Conservation (phyloP, 345 rosid species). For the Ceriops zippeliana region DNA sequence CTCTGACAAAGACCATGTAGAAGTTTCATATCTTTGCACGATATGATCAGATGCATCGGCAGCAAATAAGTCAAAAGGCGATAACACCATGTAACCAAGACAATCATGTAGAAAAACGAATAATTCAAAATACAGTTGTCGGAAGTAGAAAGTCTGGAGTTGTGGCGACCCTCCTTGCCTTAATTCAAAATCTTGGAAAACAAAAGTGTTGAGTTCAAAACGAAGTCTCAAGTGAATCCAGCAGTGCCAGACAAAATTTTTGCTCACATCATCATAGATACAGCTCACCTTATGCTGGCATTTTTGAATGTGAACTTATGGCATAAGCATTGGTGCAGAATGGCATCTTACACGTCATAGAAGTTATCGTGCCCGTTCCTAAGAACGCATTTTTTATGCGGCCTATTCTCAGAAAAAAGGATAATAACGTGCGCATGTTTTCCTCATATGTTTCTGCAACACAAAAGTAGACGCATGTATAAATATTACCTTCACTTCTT, state of each 20-base stretch:
- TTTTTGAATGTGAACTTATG: constrained; percentile 3
- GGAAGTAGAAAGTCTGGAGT: constrained; percentile 7
- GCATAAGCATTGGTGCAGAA: background rate
- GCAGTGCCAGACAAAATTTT: constrained; percentile 2
- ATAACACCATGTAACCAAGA: constrained; percentile 4
- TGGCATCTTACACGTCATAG: background rate
- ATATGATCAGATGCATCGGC: background rate
- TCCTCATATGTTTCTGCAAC: background rate
- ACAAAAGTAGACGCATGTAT: background rate
- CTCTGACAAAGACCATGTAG: background rate
- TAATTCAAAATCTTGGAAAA: background rate
- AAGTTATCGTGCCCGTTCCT: background rate
- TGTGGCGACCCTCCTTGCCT: constrained; percentile 1
- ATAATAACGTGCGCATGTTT: background rate
- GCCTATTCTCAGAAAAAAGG: constrained; percentile 9
- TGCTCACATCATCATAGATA: constrained; percentile 9
- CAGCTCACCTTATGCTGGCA: constrained; percentile 8
- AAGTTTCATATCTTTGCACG: background rate
- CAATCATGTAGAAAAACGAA: background rate
- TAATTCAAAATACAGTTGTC: background rate
- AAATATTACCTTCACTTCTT: background rate
- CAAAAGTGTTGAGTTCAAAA: background rate
- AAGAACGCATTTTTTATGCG: background rate
- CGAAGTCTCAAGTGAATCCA: constrained; percentile 18
- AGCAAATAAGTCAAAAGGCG: constrained; percentile 17